phyloP scores from a whole-genome alignment of 192 early-diverging fungal genomes.

The Helicostylum pulchrum region DNA sequence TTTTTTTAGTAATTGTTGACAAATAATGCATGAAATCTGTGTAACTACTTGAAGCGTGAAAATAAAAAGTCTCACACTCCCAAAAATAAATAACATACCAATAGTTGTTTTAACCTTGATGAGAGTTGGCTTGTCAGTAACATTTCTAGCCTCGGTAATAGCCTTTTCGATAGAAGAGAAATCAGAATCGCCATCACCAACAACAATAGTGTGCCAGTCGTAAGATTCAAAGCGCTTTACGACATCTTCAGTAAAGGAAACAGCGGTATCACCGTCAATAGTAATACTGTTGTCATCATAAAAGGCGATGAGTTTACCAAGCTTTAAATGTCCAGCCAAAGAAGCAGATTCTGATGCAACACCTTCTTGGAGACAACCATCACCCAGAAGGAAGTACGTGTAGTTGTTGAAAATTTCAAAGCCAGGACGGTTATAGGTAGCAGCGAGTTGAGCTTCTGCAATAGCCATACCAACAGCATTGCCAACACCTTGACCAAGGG shows the following conservation, averaged over 20 bases:
- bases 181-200: constrained; percentile 83
- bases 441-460: constrained; percentile 83
- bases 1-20: not conserved
- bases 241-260: constrained; percentile 93
- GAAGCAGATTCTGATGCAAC: constrained; percentile 82
- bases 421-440: constrained; percentile 88
- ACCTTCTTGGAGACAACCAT: constrained; percentile 99
- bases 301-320: constrained; percentile 91
- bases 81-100: constrained; percentile 41
- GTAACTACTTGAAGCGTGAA: no score
- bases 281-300: constrained; percentile 98
- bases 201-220: constrained; percentile 83
- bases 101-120: constrained; percentile 92
- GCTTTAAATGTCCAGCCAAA: constrained; percentile 63
- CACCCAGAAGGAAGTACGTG: constrained; percentile 82
- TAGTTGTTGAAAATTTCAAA: constrained; percentile 85
- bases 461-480: constrained; percentile 93
- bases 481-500: constrained; percentile 89
- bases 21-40: not conserved
- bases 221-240: constrained; percentile 85
- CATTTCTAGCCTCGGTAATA: constrained; percentile 77
- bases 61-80: no score
- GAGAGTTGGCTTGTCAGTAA: constrained; percentile 84
- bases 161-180: constrained; percentile 67
- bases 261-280: constrained; percentile 83